phyloP scores from a whole-genome alignment of 805 yeast genomes.

The Barnettozyma sp. region DNA sequence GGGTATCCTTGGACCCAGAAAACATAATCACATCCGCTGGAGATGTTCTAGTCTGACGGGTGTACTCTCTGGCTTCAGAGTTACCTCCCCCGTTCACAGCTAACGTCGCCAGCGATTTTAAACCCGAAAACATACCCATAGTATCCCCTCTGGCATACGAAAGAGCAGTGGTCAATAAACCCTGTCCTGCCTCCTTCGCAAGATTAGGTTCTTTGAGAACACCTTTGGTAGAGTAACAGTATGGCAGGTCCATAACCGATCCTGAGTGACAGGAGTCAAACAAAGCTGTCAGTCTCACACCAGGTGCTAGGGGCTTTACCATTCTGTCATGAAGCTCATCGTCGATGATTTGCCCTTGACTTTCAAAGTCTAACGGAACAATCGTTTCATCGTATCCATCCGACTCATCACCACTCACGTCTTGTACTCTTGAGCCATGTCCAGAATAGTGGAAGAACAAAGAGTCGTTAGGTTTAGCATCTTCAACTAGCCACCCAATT shows the following conservation, averaged over 20 bases:
- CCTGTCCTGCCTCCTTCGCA: conserved; percentile 67
- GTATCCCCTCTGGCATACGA: conserved; percentile 57
- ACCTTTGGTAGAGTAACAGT: conserved; percentile 75
- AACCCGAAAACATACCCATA: conserved; percentile 33
- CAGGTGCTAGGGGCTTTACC: conserved; percentile 64
- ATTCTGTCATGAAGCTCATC: conserved; percentile 66
- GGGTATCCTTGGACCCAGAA: conserved; percentile 79
- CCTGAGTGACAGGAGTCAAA: conserved; percentile 89
- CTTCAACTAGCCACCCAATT: conserved; percentile 73
- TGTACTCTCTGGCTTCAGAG: conserved; percentile 31
- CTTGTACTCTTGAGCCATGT: conserved; percentile 74
- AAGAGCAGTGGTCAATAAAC: conserved; percentile 50
- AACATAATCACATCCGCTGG: conserved; percentile 72
- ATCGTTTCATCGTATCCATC: conserved; percentile 69
- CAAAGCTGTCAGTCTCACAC: conserved; percentile 70
- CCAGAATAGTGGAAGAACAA: conserved; percentile 81
- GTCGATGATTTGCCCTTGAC: conserved; percentile 62
- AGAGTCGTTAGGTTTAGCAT: conserved; percentile 71
- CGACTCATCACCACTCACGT: conserved; percentile 66
- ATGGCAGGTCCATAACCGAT: conserved; percentile 74
- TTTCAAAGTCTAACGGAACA: conserved; percentile 67
- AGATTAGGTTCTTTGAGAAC: conserved; percentile 74
- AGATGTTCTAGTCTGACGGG: conserved; percentile 52
- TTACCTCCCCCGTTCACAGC: conserved; percentile 34
- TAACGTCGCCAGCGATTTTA: conserved; percentile 37